These are phyloP conservation scores for Backusella morwellensis DNA, from an alignment of 192 early-diverging fungal genomes.

Conservation along the genomic window DNA sequence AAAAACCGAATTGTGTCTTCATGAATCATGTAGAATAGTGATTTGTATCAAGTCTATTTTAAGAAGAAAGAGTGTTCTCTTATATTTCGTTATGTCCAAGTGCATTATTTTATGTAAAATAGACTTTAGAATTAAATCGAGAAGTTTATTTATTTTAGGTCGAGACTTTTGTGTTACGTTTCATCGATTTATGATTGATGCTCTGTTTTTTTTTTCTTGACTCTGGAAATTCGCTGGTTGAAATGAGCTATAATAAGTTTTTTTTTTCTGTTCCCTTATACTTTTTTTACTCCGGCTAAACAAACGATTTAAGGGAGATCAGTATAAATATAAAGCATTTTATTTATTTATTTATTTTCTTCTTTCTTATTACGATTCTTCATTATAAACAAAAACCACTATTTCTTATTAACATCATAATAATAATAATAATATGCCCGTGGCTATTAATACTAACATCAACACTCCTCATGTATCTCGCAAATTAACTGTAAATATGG, in stretches of 20 bases:
- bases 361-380: not conserved
- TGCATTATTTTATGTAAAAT: not conserved
- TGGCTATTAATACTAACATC: not conserved
- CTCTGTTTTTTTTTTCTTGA: not conserved
- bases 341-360: not conserved
- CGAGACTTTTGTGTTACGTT: constrained; percentile 1
- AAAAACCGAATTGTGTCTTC: not conserved
- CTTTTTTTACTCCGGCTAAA: not conserved
- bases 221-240: not conserved
- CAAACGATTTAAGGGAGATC: not conserved
- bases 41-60: not conserved
- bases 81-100: not conserved
- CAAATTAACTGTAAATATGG: constrained; percentile 29
- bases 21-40: not conserved
- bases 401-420: not conserved
- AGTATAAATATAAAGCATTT: not conserved
- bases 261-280: not conserved
- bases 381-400: not conserved
- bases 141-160: not conserved
- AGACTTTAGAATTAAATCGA: not conserved
- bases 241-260: not conserved
- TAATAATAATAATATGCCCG: not conserved
- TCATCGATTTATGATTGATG: not conserved
- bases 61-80: not conserved
- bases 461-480: constrained; percentile 13